phyloP scores from a whole-genome alignment of 2,329 filamentous ascomycete species.

The Penicillium sp. region DNA sequence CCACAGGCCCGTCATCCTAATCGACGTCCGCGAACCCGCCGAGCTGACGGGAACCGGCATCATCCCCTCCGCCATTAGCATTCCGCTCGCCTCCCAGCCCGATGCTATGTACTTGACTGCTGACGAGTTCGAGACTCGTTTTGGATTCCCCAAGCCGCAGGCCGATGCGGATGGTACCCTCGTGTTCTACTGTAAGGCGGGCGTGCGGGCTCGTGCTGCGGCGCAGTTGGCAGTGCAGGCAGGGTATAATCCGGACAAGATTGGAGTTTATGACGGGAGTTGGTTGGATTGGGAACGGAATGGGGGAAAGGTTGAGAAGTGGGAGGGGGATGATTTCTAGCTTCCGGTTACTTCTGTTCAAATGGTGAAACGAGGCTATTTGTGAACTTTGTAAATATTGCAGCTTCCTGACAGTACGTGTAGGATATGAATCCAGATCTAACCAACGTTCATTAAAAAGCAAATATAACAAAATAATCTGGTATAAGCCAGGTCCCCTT shows the following conservation, averaged over 20 bases:
- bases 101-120: conserved; percentile 74
- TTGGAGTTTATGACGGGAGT: conserved; percentile 52
- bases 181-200: conserved; percentile 91
- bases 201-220: conserved; percentile 75
- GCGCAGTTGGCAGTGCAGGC: conserved; percentile 72
- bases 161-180: conserved; percentile 52
- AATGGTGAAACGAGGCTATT: neutral
- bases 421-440: neutral
- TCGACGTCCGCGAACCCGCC: conserved; percentile 50
- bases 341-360: neutral
- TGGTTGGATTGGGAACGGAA: conserved; percentile 75
- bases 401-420: neutral
- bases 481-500: conserved; percentile 23
- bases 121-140: conserved; percentile 79
- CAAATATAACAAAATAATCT: conserved; percentile 20
- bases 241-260: conserved; percentile 67
- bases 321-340: conserved; percentile 31
- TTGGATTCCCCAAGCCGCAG: conserved; percentile 70
- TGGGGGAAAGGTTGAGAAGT: conserved; percentile 62
- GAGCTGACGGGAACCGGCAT: conserved; percentile 46
- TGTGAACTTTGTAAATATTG: neutral
- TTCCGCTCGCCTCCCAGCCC: conserved; percentile 73
- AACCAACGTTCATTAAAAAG: conserved; percentile 15
- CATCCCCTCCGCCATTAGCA: conserved; percentile 79
- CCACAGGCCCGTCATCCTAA: conserved; percentile 34